Base-by-base conservation (phyloP, 1,284 basidiomycete species). In the Leucoagaricus sp. region DNA sequence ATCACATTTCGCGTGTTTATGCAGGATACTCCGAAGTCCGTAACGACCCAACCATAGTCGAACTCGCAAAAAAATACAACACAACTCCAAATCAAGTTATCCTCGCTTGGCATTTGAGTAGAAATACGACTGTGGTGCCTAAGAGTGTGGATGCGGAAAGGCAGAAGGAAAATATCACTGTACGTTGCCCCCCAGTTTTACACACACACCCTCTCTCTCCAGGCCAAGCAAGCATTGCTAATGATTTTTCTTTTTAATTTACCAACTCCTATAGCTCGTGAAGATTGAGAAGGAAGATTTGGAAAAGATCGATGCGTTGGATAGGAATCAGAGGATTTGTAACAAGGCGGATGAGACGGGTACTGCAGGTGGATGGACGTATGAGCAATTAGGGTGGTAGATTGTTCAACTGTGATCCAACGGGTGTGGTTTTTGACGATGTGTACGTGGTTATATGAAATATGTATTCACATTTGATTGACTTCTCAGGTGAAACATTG, bases 301-400 rank as follows among this genome's bases (percentile, higher is more conserved):
- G 7, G 53, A 36, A 9, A 55, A 17, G 36, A 55, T 55, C n/a
- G 34, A 55, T 15, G n/a, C 10, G 17, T 41, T 55, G 46, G 53
- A 55, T 41, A 55, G 45, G 38, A 55, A 55, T 15, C 41, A 55
- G 28, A 55, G 53, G 45, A n/a, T 55, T 3, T 55, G 53, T n/a
- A 55, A 55, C 19, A 48, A 48, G 45, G 45, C 53, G 6, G 53
- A 55, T 47, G 28, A 29, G 25, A 48, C 17, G 17, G 53, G 53
- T 21, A 55, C 34, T 0, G 53, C 48, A 5, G 36, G 25, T 19
- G 53, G 53, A 3, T 55, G 53, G 53, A 48, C 53, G 46, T 41
- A 41, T 40, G 53, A 55, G 34, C 53, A 55, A 38, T 41, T 55
- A 3, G 53, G 53, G 3, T 67, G 55, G 53, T 55, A 55, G 17